A percentile compares a stretch with the other conserved stretches of the same genome.
phyloP scores from a whole-genome alignment of 2,329 filamentous ascomycete species.

The Penicillium sp. region DNA sequence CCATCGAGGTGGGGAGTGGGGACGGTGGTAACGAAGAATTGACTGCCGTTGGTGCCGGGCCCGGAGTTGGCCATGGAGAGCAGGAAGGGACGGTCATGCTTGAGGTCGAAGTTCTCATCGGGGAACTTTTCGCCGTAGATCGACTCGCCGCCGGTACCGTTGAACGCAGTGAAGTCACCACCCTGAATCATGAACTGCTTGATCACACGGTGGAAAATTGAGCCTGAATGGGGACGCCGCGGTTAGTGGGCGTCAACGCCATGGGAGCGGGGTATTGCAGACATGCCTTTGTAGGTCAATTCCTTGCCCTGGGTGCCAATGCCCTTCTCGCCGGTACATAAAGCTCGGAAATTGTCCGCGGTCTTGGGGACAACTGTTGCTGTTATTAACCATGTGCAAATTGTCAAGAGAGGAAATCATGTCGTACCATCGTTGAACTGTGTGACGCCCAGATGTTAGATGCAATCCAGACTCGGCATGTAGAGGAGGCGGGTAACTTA shows the following conservation, averaged over 20 bases:
- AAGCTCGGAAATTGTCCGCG: conserved; percentile 89
- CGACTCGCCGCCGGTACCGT: conserved; percentile 93
- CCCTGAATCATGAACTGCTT: conserved; percentile 99
- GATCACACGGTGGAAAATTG: conserved; percentile 92
- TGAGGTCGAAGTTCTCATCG: conserved; percentile 90
- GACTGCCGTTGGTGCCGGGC: conserved; percentile 90
- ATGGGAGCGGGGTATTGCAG: not conserved
- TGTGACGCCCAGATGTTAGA: conserved; percentile 22
- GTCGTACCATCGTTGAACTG: conserved; percentile 52
- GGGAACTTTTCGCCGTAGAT: conserved; percentile 98
- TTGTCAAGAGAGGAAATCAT: conserved; percentile 4
- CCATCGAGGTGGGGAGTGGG: conserved; percentile 90
- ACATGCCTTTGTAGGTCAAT: conserved; percentile 77
- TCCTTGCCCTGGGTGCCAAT: conserved; percentile 76
- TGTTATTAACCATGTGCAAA: not conserved
- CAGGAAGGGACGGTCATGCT: conserved; percentile 90
- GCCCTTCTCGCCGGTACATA: conserved; percentile 95
- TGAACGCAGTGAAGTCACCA: conserved; percentile 92
- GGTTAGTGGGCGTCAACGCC: conserved; percentile 1
- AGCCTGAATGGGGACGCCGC: conserved; percentile 52
- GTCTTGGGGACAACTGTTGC: conserved; percentile 79
- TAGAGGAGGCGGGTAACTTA: conserved; percentile 40
- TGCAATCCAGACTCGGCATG: conserved; percentile 6
- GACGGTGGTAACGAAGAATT: conserved; percentile 97
- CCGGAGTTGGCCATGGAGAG: conserved; percentile 98